Conservation (phyloP, 2,329 filamentous ascomycete genomes). For the Arthroderma sp. region DNA sequence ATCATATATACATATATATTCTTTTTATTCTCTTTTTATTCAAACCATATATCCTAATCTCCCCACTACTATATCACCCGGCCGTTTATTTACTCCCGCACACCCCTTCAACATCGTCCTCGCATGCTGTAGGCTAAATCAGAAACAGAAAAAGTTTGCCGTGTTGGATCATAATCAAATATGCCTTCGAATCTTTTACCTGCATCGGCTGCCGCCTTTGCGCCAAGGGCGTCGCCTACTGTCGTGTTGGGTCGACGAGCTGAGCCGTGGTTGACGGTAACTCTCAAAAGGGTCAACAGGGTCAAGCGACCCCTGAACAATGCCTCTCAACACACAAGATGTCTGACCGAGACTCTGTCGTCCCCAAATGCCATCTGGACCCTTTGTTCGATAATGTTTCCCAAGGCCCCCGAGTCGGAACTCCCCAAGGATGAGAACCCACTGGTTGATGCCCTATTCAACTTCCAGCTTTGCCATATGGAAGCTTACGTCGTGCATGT, state of each 20-base stretch:
- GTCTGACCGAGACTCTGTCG: slow-evolving; percentile 86
- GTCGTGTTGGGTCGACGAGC: slow-evolving; percentile 86
- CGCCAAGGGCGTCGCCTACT: slow-evolving; percentile 83
- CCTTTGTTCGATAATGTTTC: slow-evolving; percentile 79
- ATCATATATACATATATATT: background rate
- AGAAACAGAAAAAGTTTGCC: background rate
- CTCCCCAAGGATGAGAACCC: slow-evolving; percentile 70
- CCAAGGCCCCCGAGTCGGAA: slow-evolving; percentile 76
- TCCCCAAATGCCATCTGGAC: slow-evolving; percentile 88
- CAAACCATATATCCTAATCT: background rate
- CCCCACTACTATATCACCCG: background rate
- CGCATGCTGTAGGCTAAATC: too few relatives aligned
- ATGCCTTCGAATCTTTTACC: slow-evolving; percentile 93
- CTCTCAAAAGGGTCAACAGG: slow-evolving; percentile 89
- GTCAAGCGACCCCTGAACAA: slow-evolving; percentile 96
- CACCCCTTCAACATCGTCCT: background rate
- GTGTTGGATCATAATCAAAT: slow-evolving; percentile 5
- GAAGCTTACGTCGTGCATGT: slow-evolving; percentile 98
- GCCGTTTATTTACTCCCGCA: background rate
- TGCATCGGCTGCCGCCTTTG: slow-evolving; percentile 91
- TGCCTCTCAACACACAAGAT: slow-evolving; percentile 87
- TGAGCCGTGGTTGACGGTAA: slow-evolving; percentile 93
- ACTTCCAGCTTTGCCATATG: slow-evolving; percentile 83
- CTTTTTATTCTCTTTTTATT: background rate
- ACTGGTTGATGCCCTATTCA: slow-evolving; percentile 74